Evolutionary conservation across 768 basidiomycete species (phyloP), one percentile per base, ranked within the genome.

Genomic region (Trametes coccinea): DNA sequence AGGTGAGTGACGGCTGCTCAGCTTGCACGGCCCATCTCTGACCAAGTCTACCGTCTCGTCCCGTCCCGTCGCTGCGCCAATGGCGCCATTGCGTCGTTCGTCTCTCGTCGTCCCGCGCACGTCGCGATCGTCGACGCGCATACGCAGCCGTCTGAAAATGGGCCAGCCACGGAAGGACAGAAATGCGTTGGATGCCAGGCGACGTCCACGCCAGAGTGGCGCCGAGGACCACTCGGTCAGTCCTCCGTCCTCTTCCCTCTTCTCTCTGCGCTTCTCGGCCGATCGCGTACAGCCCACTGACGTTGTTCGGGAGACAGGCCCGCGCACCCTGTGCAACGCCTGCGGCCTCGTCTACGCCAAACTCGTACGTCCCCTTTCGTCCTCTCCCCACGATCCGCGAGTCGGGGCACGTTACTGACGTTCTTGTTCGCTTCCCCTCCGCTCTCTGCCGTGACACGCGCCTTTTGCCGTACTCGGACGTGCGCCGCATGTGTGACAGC

Each of bases 301-400:
- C 53, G 13, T 39, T 30, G n/a, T 41, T 16, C 34, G 47, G 31
- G 29, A 33, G 16, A 2, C 64, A 91, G 90, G 90, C 53, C 90
- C 90, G 27, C 82, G 91, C 70, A 92, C 90, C 56, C 77, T 93
- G 55, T 93, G 90, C 73, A 93, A 93, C 71, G 90, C 90, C 10
- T 93, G 90, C 73, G 90, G 90, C 56, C 83, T 93, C 65, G 90
- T 93, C 61, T 93, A 91, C 73, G 91, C 90, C 56, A 93, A 93
- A 77, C 79, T 92, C 74, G 90, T 92, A 73, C 71, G 86, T 56
- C 34, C 30, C 11, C 34, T 22, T 22, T 22, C 22, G 22, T 22
- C 48, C 52, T 44, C 56, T 55, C 41, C 46, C 48, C n/a, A 14
- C 46, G 46, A 52, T 57, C 37, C 53, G 56, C 56, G 37, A 1